These are phyloP conservation scores for Corymbia maculata DNA, from an alignment of 345 rosid genomes.

Conservation along the genomic window DNA sequence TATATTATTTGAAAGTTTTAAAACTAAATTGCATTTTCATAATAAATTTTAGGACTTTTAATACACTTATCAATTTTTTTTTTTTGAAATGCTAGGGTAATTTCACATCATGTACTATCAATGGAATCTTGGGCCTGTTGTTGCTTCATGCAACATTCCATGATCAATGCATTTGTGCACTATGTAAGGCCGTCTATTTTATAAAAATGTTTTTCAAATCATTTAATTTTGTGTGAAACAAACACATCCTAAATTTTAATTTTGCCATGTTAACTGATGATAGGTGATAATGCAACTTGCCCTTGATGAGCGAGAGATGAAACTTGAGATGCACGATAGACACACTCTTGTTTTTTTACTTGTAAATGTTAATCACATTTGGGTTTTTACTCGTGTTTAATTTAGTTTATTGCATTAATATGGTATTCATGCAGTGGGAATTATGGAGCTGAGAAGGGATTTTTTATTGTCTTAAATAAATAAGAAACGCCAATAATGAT, in stretches of 20 bases:
- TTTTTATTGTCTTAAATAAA: not conserved
- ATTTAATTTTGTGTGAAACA: no score
- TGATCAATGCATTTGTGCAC: not conserved
- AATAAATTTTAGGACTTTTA: no score
- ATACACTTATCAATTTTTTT: no score
- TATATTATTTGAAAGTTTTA: no score
- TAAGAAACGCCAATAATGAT: not conserved
- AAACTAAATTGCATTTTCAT: no score
- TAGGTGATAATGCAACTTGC: not conserved
- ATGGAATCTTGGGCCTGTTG: not conserved
- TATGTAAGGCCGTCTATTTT: rapidly evolving
- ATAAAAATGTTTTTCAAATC: no score
- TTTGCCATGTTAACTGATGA: not conserved
- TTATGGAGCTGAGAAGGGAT: not conserved
- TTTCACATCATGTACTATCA: not conserved
- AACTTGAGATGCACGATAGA: not conserved
- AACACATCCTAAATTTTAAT: not conserved
- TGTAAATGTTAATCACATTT: not conserved
- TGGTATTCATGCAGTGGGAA: not conserved
- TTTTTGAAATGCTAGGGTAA: not conserved
- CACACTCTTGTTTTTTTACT: not conserved
- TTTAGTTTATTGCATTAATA: not conserved
- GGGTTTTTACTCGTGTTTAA: not conserved
- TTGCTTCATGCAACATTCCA: not conserved
- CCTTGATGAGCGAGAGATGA: not conserved